Base-by-base conservation (phyloP, 177 flowering plant genomes). In the Vitis hybrid region DNA sequence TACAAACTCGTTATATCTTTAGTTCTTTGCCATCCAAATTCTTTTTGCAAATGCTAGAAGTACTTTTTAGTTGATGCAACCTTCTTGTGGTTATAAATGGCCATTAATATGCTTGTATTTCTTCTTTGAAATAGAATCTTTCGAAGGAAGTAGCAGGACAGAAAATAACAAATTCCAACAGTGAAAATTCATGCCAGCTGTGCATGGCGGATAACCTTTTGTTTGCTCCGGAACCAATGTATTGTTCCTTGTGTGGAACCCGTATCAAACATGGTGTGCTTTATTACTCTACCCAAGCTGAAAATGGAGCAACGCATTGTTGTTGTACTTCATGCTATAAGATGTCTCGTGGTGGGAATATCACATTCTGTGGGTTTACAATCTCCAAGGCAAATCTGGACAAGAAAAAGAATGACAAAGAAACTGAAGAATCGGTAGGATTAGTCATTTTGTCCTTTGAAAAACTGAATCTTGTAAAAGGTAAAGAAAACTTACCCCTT, bases 391-490 rank as follows among this genome's bases (percentile, higher is more conserved):
- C 58, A 12, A 68, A 52, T 60, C 60, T 90, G 60, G 60, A 63
- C 19, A 84, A 77, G 79, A 76, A 62, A 65, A 81, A 71, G 78
- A 84, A 83, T 65, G 67, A 84, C 63, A 83, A 72, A 40, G 82
- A 63, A 68, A 50, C n/a, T 51, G 82, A 78, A 60, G 94, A 90
- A 82, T 18, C 80, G 54, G 93, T 89, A 67, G 77, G 87, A 32
- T 71, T 48, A 59, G 46, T 3, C 15, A 13, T 2, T 18, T 52
- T 55, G 6, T 52, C 6, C 59, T 55, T 13, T 24, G 46, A 13
- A 4, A 60, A 35, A 21, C 16, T 40, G 2, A 61, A 55, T 16
- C 10, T 57, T 24, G 21, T 19, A 15, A 56, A 21, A 51, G 8
- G 18, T 35, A 8, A 52, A 32, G 1, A 18, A 16, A 48, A 46